Evolutionary conservation across 768 basidiomycete species (phyloP).

Genomic region (Serpula lacrymans): DNA sequence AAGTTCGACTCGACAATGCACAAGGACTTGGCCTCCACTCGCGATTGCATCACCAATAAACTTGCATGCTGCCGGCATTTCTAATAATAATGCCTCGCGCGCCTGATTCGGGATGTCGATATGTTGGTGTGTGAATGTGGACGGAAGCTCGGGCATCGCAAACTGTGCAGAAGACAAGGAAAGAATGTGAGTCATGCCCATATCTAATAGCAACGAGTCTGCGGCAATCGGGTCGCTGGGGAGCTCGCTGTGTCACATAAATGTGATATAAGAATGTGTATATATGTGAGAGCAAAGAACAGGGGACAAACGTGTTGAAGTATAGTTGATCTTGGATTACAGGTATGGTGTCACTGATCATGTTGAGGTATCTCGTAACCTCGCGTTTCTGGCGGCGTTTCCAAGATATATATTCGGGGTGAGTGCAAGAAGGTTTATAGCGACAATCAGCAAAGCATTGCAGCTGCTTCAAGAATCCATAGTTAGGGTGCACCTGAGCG

Average conservation of each 20-base stretch:
- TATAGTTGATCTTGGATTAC: conserved; percentile 48
- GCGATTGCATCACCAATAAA: conserved; percentile 43
- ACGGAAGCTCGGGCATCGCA: conserved; percentile 27
- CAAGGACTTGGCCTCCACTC: conserved; percentile 44
- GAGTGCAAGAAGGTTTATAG: conserved; percentile 39
- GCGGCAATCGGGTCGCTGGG: conserved; percentile 50
- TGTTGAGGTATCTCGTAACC: conserved; percentile 49
- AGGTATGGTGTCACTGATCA: conserved; percentile 47
- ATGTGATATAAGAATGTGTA: not conserved
- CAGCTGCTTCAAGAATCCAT: conserved; percentile 57
- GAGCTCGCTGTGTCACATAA: conserved; percentile 42
- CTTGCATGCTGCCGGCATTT: conserved; percentile 42
- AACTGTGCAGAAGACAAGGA: conserved; percentile 52
- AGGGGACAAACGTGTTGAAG: conserved; percentile 42
- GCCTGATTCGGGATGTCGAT: conserved; percentile 37
- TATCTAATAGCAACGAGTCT: conserved; percentile 46
- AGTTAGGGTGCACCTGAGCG: conserved; percentile 37
- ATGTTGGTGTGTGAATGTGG: conserved; percentile 36
- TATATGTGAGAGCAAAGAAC: not conserved
- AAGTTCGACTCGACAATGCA: conserved; percentile 52
- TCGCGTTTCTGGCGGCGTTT: conserved; percentile 52
- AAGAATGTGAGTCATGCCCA: conserved; percentile 52
- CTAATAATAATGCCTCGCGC: conserved; percentile 40
- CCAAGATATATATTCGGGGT: conserved; percentile 54
- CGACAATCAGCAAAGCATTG: conserved; percentile 50